Base-by-base conservation (phyloP, 192 early-diverging fungal genomes). In the Coemansia sp. region DNA sequence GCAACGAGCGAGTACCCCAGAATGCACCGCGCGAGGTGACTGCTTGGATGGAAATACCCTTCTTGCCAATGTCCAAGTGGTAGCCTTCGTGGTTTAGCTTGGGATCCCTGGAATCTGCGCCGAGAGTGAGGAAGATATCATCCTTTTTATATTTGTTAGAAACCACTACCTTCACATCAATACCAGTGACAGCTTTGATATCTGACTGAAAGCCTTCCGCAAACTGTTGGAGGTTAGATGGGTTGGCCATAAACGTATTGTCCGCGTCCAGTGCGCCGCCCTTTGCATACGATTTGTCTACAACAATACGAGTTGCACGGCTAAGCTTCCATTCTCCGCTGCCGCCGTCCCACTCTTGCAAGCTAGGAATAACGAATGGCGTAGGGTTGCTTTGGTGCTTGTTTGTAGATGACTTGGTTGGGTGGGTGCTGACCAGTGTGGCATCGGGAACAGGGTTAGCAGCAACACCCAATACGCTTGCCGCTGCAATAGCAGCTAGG, bases 1-100 rank as follows among this genome's bases (percentile, higher is more conserved):
- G 59, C 56, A 83, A 46, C 30, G 80, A 71, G 11, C 80, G 72
- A 0, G 80, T 83, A 36, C 68, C 80, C 69, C 76, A 83, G 62
- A 78, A 83, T 29, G 76, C 72, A 20, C 76, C 80, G 21, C 75
- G 72, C 20, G 80, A 71, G 32, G 75, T 75, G 11, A 63, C 61
- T 6, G 66, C 75, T 59, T 72, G 75, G 63, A 78, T 69, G 14
- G 64, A 23, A 14, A 78, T 64, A 6, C 75, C 75, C 70, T 69
- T 72, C 46, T 61, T 68, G 66, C 31, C 58, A 27, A 78, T 78
- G n/a, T 72, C 70, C 53, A 78, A 53, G n/a, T 62, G 63, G 42
- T 78, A 78, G 25, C 75, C 75, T 32, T 78, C 75, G 52, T 72
- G 39, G 66, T 69, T 72, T 36, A 78, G 66, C 25, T 46, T 11